Evolutionary conservation across 768 basidiomycete genomes (phyloP).

Genomic region (Leccinum aurantiacum): DNA sequence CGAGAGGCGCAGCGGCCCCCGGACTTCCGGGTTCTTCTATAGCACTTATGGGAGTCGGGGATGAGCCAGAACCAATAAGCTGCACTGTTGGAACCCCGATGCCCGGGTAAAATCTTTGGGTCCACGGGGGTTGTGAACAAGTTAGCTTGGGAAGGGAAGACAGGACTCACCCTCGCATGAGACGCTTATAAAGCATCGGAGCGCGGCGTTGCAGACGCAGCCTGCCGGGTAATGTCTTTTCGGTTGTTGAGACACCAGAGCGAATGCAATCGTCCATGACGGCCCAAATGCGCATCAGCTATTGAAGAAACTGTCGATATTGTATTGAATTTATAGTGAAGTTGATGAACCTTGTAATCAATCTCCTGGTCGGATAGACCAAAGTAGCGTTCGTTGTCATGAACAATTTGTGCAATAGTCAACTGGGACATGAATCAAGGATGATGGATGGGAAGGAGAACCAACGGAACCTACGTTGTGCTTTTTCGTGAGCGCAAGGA

Average conservation of each 20-base stretch:
- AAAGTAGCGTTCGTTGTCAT: conserved; percentile 86
- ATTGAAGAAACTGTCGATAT: background rate
- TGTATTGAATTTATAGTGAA: background rate
- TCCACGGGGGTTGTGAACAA: conserved; percentile 23
- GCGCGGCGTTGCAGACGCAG: conserved; percentile 78
- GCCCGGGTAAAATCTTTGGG: conserved; percentile 51
- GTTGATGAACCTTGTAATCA: conserved; percentile 56
- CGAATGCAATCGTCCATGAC: conserved; percentile 94
- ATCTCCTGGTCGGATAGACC: conserved; percentile 76
- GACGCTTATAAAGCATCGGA: conserved; percentile 82
- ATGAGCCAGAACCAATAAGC: conserved; percentile 34
- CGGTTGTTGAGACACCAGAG: conserved; percentile 76
- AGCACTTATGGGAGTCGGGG: conserved; percentile 15
- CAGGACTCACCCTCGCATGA: conserved; percentile 76
- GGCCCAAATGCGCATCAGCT: conserved; percentile 77
- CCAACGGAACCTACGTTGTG: conserved; percentile 65
- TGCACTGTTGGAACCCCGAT: conserved; percentile 38
- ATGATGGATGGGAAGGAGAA: background rate
- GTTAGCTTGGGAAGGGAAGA: background rate
- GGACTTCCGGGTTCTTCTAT: conserved; percentile 26
- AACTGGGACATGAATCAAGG: conserved; percentile 48
- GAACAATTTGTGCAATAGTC: conserved; percentile 92
- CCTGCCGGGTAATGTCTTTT: conserved; percentile 84
- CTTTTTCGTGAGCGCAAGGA: conserved; percentile 72
- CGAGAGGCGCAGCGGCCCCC: background rate